Conservation (phyloP, 1,284 basidiomycete species). For the Tylopilus sp. region DNA sequence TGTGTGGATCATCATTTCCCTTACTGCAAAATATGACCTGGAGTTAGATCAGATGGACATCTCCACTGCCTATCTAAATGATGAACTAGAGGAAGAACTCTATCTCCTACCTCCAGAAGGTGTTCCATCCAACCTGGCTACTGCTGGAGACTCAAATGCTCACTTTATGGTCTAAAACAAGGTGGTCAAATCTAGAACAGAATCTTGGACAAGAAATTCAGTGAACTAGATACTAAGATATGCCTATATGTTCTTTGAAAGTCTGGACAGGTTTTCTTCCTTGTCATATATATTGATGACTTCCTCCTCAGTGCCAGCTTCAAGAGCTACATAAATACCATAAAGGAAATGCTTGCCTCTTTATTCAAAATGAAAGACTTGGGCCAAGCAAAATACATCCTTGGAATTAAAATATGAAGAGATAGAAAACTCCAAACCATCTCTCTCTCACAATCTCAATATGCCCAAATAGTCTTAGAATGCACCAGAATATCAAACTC, state of each 20-base stretch:
- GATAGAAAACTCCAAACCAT: background rate
- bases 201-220: conserved; percentile 6
- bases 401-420: no score
- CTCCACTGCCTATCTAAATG: conserved; percentile 2
- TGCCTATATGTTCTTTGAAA: no score
- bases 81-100: background rate
- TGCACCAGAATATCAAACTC: background rate
- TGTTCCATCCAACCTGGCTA: conserved; percentile 2
- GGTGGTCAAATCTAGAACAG: conserved; percentile 8
- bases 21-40: background rate
- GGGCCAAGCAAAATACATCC: no score
- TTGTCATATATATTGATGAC: no score
- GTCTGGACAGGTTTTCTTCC: no score
- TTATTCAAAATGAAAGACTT: no score
- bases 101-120: background rate
- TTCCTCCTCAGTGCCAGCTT: no score
- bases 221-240: no score
- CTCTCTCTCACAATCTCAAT: background rate
- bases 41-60: conserved; percentile 6
- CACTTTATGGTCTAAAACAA: conserved; percentile 5
- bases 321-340: no score
- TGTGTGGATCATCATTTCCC: background rate
- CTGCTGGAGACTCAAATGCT: no score
- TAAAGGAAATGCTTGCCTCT: no score
- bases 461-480: background rate